A percentile compares a stretch with the other conserved stretches of the same genome.
These are phyloP conservation scores for Scedosporium boydii DNA, from an alignment of 2,329 filamentous ascomycete genomes.

Conservation along the genomic window DNA sequence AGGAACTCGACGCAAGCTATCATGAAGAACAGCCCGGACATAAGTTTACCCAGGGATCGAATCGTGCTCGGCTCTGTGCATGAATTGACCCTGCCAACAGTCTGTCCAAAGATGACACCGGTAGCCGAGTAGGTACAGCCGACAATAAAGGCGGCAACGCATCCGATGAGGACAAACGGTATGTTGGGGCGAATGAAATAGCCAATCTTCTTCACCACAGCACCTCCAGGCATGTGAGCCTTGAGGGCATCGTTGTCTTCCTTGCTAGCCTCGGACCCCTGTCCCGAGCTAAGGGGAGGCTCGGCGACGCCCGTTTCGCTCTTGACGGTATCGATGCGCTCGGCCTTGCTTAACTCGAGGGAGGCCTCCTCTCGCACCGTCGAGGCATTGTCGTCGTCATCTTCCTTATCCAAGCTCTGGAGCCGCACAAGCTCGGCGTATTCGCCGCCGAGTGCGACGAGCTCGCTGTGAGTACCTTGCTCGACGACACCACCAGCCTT, in stretches of 20 bases:
- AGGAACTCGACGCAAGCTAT: conserved; percentile 36
- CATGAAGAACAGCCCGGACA: conserved; percentile 46
- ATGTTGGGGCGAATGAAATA: conserved; percentile 28
- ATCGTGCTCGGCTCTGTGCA: conserved; percentile 31
- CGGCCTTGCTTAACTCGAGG: conserved; percentile 21
- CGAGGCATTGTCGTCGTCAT: conserved; percentile 17
- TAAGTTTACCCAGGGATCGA: conserved; percentile 31
- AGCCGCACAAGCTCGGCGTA: conserved; percentile 43
- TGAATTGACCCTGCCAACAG: conserved; percentile 34
- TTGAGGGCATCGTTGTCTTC: conserved; percentile 22
- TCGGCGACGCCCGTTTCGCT: conserved; percentile 13
- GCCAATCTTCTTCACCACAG: conserved; percentile 26
- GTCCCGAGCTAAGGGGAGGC: neutral
- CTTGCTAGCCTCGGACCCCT: conserved; percentile 23
- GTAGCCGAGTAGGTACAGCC: conserved; percentile 44
- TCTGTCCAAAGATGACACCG: conserved; percentile 39
- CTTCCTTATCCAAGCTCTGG: conserved; percentile 24
- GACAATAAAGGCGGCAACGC: conserved; percentile 39
- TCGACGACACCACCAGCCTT: conserved; percentile 51
- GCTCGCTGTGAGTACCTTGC: conserved; percentile 51
- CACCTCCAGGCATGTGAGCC: conserved; percentile 27
- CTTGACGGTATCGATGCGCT: conserved; percentile 27
- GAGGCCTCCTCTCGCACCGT: neutral
- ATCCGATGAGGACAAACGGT: conserved; percentile 27
- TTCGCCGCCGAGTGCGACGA: conserved; percentile 40